Conservation (phyloP, 2,329 filamentous ascomycete genomes). For the Phialophora expanda region DNA sequence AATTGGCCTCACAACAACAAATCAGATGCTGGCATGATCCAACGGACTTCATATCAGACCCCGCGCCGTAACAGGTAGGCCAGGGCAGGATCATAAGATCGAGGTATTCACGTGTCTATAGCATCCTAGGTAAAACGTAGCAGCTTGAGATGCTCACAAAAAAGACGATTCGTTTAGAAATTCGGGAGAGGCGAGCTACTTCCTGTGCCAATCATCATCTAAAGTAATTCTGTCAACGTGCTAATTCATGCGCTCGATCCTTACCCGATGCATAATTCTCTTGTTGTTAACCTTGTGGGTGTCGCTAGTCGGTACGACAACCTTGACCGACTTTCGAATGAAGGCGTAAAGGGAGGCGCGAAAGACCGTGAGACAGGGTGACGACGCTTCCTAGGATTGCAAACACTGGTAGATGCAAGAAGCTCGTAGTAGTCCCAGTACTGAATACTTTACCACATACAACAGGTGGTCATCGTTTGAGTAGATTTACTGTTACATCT, state of each 20-base stretch:
- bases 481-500: background rate
- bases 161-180: background rate
- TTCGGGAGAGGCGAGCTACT: background rate
- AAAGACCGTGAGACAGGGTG: background rate
- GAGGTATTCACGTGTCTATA: background rate
- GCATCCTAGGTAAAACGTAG: background rate
- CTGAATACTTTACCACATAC: background rate
- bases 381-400: background rate
- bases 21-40: too few species aligned
- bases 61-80: too few species aligned
- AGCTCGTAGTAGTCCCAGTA: background rate
- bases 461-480: background rate
- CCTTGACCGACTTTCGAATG: background rate
- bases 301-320: background rate
- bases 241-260: constrained; percentile 1
- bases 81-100: too few species aligned
- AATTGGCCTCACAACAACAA: too few species aligned
- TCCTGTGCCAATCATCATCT: background rate
- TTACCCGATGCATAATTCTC: background rate
- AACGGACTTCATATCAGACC: too few species aligned
- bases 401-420: background rate
- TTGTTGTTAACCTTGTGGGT: background rate
- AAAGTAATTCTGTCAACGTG: background rate
- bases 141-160: background rate
- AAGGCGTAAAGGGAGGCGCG: background rate